Percentiles rank a stretch among this genome's conserved stretches.
phyloP scores from a whole-genome alignment of 306 rosid species.

The Prosopis cineraria region DNA sequence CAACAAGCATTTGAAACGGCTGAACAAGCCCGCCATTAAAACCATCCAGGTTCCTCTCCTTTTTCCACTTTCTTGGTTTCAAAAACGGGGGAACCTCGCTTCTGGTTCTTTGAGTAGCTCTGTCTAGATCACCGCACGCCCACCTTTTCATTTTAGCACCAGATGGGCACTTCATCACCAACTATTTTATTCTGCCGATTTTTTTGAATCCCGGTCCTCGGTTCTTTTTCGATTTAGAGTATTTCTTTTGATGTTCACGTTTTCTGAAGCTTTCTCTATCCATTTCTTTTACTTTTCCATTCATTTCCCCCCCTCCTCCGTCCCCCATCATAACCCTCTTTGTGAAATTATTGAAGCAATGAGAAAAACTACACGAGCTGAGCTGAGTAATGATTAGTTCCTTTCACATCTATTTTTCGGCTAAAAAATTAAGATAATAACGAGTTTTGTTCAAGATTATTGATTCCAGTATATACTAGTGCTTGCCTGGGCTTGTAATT shows the following conservation, averaged over 20 bases:
- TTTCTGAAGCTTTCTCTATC: background rate
- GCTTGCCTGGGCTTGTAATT: background rate
- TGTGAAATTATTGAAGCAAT: slow-evolving; percentile 30
- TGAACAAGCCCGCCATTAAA: slow-evolving; percentile 82
- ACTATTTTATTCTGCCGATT: background rate
- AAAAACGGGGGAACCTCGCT: background rate
- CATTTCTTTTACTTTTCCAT: background rate
- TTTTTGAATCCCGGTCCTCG: background rate
- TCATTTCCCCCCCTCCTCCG: background rate
- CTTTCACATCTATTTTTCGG: background rate
- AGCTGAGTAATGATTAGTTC: slow-evolving; percentile 32
- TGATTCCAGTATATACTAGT: background rate
- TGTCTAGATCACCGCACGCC: background rate
- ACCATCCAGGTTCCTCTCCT: slow-evolving; percentile 66
- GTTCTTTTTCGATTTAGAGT: background rate
- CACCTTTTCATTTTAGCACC: slow-evolving; percentile 23
- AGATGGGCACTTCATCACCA: slow-evolving; percentile 7
- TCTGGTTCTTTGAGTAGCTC: background rate
- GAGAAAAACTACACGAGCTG: slow-evolving; percentile 25
- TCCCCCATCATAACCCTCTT: slow-evolving; percentile 35
- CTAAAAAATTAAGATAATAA: slow-evolving; percentile 1
- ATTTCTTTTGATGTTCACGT: slow-evolving; percentile 26
- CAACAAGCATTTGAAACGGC: slow-evolving; percentile 76
- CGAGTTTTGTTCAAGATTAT: background rate
- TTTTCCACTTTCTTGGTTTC: background rate